Conservation (phyloP, 441 rosid genomes). For the Hura crepitans region DNA sequence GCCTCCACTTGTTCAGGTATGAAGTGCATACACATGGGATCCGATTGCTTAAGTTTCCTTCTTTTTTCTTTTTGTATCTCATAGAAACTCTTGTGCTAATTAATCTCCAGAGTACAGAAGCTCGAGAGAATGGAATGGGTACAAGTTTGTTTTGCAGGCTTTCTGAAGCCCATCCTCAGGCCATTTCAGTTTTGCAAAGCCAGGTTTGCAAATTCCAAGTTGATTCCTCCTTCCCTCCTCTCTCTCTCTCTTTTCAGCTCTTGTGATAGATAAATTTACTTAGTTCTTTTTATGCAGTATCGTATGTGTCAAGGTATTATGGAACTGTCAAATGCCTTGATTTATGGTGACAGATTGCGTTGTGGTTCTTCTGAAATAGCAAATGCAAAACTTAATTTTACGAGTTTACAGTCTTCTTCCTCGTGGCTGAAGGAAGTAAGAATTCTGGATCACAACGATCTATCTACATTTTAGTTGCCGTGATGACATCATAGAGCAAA, state of each 20-base stretch:
- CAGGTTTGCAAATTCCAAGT: conserved; percentile 52
- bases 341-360: conserved; percentile 79
- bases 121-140: conserved; percentile 92
- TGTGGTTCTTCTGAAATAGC: conserved; percentile 92
- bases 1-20: conserved; percentile 94
- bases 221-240: not conserved
- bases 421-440: conserved; percentile 75
- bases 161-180: conserved; percentile 97
- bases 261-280: conserved; percentile 22
- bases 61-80: conserved; percentile 23
- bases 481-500: not conserved
- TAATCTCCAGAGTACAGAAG: conserved; percentile 72
- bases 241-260: not conserved
- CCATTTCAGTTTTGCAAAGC: conserved; percentile 91
- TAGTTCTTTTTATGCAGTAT: conserved; percentile 52
- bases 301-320: conserved; percentile 93
- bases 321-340: conserved; percentile 90
- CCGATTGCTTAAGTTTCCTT: conserved; percentile 18
- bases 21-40: conserved; percentile 6
- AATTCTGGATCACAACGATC: conserved; percentile 1
- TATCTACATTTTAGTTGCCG: not conserved
- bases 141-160: conserved; percentile 93
- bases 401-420: conserved; percentile 40
- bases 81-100: conserved; percentile 24
- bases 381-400: conserved; percentile 54